These are phyloP conservation scores for Penicillium sp. DNA, from an alignment of 2,329 filamentous ascomycete species.

Conservation along the genomic window DNA sequence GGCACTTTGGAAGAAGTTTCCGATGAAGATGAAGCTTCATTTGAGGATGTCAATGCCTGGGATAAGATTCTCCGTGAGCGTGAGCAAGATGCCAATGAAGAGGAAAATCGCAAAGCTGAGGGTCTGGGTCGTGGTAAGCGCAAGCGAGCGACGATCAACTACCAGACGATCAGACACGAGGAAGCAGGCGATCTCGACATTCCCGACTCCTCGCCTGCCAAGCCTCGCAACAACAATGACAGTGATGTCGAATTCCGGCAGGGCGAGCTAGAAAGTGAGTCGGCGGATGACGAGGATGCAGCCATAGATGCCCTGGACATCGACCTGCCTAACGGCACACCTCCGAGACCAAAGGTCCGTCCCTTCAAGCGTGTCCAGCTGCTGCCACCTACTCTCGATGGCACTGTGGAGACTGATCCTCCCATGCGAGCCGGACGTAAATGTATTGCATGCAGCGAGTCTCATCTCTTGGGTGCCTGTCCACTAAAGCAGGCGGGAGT, in stretches of 20 bases:
- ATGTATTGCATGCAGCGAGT: conserved; percentile 55
- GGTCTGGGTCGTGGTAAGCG: conserved; percentile 84
- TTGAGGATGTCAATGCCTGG: conserved; percentile 73
- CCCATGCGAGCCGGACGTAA: neutral
- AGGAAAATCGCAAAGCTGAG: conserved; percentile 66
- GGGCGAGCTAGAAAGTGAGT: conserved; percentile 25
- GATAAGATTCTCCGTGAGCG: conserved; percentile 83
- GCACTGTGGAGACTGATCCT: conserved; percentile 11
- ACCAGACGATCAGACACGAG: conserved; percentile 11
- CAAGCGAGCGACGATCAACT: conserved; percentile 56
- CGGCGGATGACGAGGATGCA: conserved; percentile 8
- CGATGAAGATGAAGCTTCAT: conserved; percentile 52
- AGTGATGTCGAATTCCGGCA: conserved; percentile 36
- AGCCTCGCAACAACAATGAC: conserved; percentile 20
- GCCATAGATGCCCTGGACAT: conserved; percentile 16
- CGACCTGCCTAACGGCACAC: neutral
- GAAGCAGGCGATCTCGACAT: conserved; percentile 13
- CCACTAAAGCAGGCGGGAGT: conserved; percentile 58
- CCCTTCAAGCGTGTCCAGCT: conserved; percentile 41
- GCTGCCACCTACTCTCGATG: conserved; percentile 16
- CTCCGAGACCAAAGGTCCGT: conserved; percentile 27
- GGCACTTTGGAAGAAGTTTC: conserved; percentile 60
- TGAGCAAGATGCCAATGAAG: conserved; percentile 72
- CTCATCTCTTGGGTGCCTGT: conserved; percentile 60
- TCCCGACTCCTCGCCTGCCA: conserved; percentile 21